Conservation (phyloP, 352 stramenopile species). For the Phytopythium mirpurense region DNA sequence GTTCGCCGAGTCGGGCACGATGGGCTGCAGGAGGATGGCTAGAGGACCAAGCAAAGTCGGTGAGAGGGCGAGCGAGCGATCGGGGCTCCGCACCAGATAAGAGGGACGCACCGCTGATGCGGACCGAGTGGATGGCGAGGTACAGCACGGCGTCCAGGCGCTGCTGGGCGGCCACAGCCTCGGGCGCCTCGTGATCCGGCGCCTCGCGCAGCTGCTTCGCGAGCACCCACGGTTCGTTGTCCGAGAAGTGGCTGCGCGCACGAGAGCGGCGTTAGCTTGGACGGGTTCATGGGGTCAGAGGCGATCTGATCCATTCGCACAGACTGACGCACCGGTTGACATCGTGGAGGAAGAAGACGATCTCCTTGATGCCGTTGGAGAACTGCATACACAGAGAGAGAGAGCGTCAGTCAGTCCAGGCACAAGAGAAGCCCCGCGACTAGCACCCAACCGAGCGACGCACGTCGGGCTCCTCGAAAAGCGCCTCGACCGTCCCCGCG, state of each 20-base stretch:
- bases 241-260: constrained; percentile 69
- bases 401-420: constrained; percentile 1
- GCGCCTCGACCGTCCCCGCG: constrained; percentile 27
- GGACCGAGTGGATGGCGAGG: constrained; percentile 66
- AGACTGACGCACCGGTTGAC: constrained; percentile 48
- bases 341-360: constrained; percentile 79
- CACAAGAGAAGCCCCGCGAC: neutral
- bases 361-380: constrained; percentile 54
- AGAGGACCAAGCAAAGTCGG: no score
- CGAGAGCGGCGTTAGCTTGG: neutral
- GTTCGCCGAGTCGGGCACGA: constrained; percentile 44
- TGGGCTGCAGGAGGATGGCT: constrained; percentile 74
- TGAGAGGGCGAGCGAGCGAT: no score
- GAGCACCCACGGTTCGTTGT: constrained; percentile 74
- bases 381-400: constrained; percentile 43
- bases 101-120: constrained; percentile 47
- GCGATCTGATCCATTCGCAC: no score
- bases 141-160: constrained; percentile 66
- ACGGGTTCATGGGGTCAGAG: neutral
- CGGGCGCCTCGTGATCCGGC: constrained; percentile 20
- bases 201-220: constrained; percentile 49
- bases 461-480: constrained; percentile 75
- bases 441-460: constrained; percentile 9
- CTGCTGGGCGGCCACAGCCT: constrained; percentile 27
- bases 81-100: no score